Base-by-base conservation (phyloP, 106 monocot species). In the Narthecium ossifragum region DNA sequence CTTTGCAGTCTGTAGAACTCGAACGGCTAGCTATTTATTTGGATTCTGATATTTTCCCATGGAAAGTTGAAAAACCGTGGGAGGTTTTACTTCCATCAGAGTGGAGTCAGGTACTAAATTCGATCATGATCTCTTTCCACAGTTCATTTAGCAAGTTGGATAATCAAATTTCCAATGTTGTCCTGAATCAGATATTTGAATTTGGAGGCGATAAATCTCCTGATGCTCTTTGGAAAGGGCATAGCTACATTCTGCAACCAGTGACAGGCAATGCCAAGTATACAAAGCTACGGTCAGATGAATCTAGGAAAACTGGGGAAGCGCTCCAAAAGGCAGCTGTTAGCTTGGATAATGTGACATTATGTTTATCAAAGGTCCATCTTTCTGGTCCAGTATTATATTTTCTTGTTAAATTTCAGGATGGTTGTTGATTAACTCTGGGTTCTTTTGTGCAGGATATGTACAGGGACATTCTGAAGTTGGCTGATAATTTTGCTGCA, bases 171-270 rank as follows among this genome's bases (percentile, higher is more conserved):
- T n/a, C n/a, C n/a, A n/a, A n/a, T n/a, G n/a, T n/a, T n/a, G n/a
- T n/a, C n/a, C n/a, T n/a, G n/a, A n/a, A n/a, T n/a, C 55, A 86
- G 86, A 78, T 89, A 34, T 94, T 94, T 83, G 93, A 94, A 64
- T 28, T 89, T 45, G 72, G 36, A 38, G 57, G 70, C 60, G 61
- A 56, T 59, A 67, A 51, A 36, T 47, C 45, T 36, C 56, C 53
- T 46, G 66, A 33, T 41, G 59, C 17, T 57, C 40, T 30, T 60
- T 59, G 24, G n/a, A 74, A 75, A 70, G 70, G 67, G 40, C 98
- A 98, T 66, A 66, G 30, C 62, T 98, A 98, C 50, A 36, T 98
- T 70, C 68, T 98, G 56, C 81, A 91, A 71, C 98, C 98, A 59
- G 81, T 98, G 41, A 78, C 87, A 31, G 98, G 98, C 20, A 81